phyloP scores from a whole-genome alignment of 2,329 filamentous ascomycete genomes.

The Exophiala bonariae region DNA sequence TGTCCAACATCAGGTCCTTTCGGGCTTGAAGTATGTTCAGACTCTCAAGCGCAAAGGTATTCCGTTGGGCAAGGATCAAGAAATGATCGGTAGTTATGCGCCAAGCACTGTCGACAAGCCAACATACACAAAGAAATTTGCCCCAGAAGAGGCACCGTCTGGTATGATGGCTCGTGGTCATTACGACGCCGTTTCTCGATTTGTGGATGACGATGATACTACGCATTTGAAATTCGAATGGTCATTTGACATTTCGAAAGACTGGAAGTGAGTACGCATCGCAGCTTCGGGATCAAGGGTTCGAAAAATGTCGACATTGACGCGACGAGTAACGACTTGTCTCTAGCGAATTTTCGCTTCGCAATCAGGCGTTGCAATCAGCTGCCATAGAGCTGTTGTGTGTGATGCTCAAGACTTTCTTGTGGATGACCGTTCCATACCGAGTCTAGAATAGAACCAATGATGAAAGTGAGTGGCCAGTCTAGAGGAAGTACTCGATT shows the following conservation, averaged over 20 bases:
- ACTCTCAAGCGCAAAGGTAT: conserved; percentile 87
- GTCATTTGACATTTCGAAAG: conserved; percentile 95
- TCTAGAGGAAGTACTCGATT: conserved; percentile 66
- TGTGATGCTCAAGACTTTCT: no score
- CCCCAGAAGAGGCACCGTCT: conserved; percentile 84
- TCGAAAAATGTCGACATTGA: no score
- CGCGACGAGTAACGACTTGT: no score
- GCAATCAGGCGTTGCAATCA: no score
- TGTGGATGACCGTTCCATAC: no score
- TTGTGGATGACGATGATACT: conserved; percentile 93
- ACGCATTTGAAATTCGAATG: conserved; percentile 90
- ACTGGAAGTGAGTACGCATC: conserved; percentile 64
- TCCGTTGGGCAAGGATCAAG: conserved; percentile 85
- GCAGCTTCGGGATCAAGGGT: not conserved
- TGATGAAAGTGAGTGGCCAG: conserved; percentile 5
- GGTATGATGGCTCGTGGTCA: conserved; percentile 88
- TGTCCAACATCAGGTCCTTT: conserved; percentile 95
- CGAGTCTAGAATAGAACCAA: not conserved
- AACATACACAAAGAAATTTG: conserved; percentile 78
- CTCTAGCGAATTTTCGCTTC: no score
- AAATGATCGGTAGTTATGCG: conserved; percentile 97
- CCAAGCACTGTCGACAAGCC: conserved; percentile 88
- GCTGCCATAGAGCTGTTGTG: no score
- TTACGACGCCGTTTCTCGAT: conserved; percentile 86
- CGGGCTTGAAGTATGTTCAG: conserved; percentile 93